Evolutionary conservation across 345 rosid species (phyloP).

Genomic region (Dovyalis caffra): DNA sequence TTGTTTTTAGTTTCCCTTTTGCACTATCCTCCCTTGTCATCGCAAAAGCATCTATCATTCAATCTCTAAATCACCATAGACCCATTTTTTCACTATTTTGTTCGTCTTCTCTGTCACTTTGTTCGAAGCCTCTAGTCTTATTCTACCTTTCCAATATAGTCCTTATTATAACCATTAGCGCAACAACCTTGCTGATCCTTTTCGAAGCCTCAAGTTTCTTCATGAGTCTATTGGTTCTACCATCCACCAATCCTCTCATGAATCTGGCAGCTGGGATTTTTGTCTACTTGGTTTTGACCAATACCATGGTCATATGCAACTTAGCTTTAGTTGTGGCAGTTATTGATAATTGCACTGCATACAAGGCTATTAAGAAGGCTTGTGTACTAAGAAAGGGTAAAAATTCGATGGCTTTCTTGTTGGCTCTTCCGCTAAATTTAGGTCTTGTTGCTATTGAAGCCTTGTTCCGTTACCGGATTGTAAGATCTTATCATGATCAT

Average conservation of each 20-base stretch:
- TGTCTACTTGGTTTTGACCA: not conserved
- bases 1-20: slow-evolving; percentile 20
- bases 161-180: slow-evolving; percentile 19
- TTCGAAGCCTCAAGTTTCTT: slow-evolving; percentile 1
- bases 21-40: slow-evolving; percentile 29
- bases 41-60: slow-evolving; percentile 36
- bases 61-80: slow-evolving; percentile 20
- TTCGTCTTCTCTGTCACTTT: slow-evolving; percentile 4
- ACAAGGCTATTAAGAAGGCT: slow-evolving; percentile 27
- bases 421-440: slow-evolving; percentile 33
- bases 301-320: slow-evolving; percentile 25
- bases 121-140: slow-evolving; percentile 18
- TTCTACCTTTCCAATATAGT: slow-evolving; percentile 26
- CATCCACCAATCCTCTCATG: not conserved
- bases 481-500: slow-evolving; percentile 7
- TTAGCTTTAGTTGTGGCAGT: slow-evolving; percentile 36
- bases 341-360: slow-evolving; percentile 13
- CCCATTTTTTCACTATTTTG: slow-evolving; percentile 7
- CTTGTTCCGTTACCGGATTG: slow-evolving; percentile 28
- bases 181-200: slow-evolving; percentile 4
- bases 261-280: not conserved
- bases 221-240: not conserved
- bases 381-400: slow-evolving; percentile 23
- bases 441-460: slow-evolving; percentile 35
- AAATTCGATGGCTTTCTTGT: slow-evolving; percentile 15